A percentile compares a stretch with the other conserved stretches of the same genome.
Evolutionary conservation across 768 basidiomycete genomes (phyloP).

Genomic region (Naganishia vishniacii): DNA sequence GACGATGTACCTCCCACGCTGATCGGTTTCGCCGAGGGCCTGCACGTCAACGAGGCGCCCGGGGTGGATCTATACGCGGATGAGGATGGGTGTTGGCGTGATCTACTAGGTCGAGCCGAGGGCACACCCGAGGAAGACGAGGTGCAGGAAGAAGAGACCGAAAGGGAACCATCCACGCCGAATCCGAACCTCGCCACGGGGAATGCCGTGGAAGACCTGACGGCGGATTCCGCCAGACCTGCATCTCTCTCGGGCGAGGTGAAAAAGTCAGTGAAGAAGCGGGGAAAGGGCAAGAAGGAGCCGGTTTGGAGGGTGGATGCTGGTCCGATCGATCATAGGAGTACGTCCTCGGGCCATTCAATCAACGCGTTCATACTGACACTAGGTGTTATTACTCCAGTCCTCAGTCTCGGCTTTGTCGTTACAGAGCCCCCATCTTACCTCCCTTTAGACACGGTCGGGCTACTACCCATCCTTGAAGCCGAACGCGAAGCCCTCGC

Average conservation of each 20-base stretch:
- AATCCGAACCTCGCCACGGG: neutral
- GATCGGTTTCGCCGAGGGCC: constrained; percentile 35
- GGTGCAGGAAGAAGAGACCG: constrained; percentile 15
- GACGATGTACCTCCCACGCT: neutral
- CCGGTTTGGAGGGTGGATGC: constrained; percentile 38
- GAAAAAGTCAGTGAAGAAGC: neutral
- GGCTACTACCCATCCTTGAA: constrained; percentile 38
- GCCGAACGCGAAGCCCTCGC: constrained; percentile 37
- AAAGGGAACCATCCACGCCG: neutral
- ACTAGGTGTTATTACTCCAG: constrained; percentile 20
- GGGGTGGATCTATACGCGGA: constrained; percentile 38
- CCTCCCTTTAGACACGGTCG: constrained; percentile 37
- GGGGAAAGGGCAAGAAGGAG: neutral
- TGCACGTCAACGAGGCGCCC: constrained; percentile 42
- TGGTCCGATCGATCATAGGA: constrained; percentile 46
- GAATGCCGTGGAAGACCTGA: neutral
- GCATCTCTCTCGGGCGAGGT: neutral
- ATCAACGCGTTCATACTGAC: neutral
- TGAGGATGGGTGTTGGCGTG: constrained; percentile 40
- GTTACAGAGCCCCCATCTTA: constrained; percentile 41
- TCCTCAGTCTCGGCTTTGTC: constrained; percentile 43
- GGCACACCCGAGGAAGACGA: neutral
- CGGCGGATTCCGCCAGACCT: neutral
- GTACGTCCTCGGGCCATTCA: constrained; percentile 31
- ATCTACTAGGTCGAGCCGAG: constrained; percentile 31